Percentiles rank a stretch among this genome's conserved stretches.
These are phyloP conservation scores for Aspergillus fijiensis DNA, from an alignment of 2,329 filamentous ascomycete genomes.

Conservation along the genomic window DNA sequence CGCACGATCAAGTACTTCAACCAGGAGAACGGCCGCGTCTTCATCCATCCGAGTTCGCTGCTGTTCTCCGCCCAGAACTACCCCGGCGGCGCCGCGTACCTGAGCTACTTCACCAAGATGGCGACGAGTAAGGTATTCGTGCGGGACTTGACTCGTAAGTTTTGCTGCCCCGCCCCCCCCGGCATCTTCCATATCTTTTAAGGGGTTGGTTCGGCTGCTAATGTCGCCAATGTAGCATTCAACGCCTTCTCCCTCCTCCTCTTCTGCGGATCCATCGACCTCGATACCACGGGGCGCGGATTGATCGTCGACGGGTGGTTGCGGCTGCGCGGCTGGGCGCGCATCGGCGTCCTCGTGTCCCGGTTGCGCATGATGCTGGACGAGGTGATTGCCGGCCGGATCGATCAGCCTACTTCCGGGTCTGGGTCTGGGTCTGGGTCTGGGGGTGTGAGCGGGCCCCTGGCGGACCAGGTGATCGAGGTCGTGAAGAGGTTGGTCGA, in stretches of 20 bases:
- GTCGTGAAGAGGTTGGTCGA: slow-evolving; percentile 80
- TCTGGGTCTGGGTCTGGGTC: slow-evolving; percentile 47
- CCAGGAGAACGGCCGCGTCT: slow-evolving; percentile 80
- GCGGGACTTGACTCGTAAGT: slow-evolving; percentile 81
- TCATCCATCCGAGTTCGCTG: slow-evolving; percentile 86
- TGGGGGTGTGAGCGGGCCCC: slow-evolving; percentile 9
- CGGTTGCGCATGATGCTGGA: slow-evolving; percentile 84
- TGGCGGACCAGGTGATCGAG: slow-evolving; percentile 60
- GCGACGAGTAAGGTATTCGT: slow-evolving; percentile 90
- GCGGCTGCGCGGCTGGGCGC: slow-evolving; percentile 81
- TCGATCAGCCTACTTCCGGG: slow-evolving; percentile 66
- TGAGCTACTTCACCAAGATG: slow-evolving; percentile 91
- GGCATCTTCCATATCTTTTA: too few relatives aligned
- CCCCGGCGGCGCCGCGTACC: slow-evolving; percentile 69
- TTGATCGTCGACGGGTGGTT: slow-evolving; percentile 92
- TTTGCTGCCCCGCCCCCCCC: neutral
- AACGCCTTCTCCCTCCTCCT: slow-evolving; percentile 85
- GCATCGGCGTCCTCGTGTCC: slow-evolving; percentile 86
- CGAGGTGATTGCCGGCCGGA: slow-evolving; percentile 73
- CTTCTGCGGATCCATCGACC: slow-evolving; percentile 78
- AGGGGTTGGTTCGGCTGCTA: too few relatives aligned
- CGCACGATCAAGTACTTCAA: slow-evolving; percentile 90
- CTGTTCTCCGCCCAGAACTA: slow-evolving; percentile 82
- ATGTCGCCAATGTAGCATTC: slow-evolving; percentile 55
- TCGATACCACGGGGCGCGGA: slow-evolving; percentile 85